Evolutionary conservation across 179 eudicot genomes (phyloP).

Genomic region (Nepenthes alata): DNA sequence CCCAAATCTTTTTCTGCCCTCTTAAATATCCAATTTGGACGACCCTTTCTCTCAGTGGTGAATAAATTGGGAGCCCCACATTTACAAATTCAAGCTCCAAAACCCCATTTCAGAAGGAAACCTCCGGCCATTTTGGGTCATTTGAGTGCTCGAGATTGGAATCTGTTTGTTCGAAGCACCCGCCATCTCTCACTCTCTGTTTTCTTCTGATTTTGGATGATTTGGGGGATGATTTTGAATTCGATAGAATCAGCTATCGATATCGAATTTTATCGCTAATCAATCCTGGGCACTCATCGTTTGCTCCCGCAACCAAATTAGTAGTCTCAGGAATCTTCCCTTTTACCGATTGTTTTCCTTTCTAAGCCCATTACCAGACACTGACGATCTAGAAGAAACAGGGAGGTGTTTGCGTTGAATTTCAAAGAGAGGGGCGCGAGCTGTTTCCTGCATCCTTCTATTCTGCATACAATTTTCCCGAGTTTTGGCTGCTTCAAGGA

Average conservation of each 20-base stretch:
- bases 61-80: too few relatives aligned
- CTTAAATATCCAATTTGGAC: too few relatives aligned
- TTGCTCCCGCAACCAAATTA: background rate
- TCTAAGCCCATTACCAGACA: background rate
- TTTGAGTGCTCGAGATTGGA: too few relatives aligned
- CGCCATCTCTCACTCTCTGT: too few relatives aligned
- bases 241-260: slow-evolving; percentile 7
- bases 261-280: slow-evolving; percentile 3
- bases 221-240: background rate
- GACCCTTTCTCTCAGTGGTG: too few relatives aligned
- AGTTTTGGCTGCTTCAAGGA: slow-evolving; percentile 3
- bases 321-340: background rate
- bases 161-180: too few relatives aligned
- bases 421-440: background rate
- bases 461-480: background rate
- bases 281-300: background rate
- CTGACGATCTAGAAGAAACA: background rate
- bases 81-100: too few relatives aligned
- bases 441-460: background rate
- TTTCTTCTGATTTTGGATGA: too few relatives aligned
- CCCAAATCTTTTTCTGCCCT: too few relatives aligned
- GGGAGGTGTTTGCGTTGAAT: background rate
- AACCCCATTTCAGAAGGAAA: too few relatives aligned
- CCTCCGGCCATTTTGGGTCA: too few relatives aligned
- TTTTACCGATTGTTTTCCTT: too few relatives aligned